Percentiles rank a stretch among this genome's conserved stretches.
Evolutionary conservation across 495 filamentous ascomycete species (phyloP).

Genomic region (Emericellopsis terricola): DNA sequence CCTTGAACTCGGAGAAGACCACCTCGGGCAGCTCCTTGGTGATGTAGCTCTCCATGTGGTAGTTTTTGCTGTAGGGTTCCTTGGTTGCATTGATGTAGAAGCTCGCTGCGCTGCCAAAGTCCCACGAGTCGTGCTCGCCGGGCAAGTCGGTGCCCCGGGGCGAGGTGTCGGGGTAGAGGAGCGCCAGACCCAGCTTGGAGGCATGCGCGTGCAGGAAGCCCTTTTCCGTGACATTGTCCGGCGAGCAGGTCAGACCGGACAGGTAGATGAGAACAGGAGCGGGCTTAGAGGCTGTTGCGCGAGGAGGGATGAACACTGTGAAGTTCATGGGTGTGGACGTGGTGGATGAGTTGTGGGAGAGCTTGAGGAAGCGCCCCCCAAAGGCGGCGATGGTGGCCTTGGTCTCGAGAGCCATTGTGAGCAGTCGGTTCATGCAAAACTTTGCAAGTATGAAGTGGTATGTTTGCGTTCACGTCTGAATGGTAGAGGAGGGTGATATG

Average conservation of each 20-base stretch:
- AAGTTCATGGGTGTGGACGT: conserved; percentile 54
- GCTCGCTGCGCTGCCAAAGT: conserved; percentile 79
- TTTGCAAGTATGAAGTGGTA: no score
- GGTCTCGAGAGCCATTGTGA: conserved; percentile 65
- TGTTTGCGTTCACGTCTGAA: no score
- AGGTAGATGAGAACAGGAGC: conserved; percentile 87
- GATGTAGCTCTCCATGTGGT: conserved; percentile 90
- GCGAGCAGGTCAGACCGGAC: conserved; percentile 86
- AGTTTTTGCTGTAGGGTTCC: conserved; percentile 51
- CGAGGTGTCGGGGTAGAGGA: conserved; percentile 89
- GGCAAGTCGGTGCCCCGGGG: conserved; percentile 64
- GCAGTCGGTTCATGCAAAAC: background rate
- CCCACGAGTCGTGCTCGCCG: conserved; percentile 69
- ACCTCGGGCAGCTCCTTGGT: conserved; percentile 60
- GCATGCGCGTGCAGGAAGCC: conserved; percentile 84
- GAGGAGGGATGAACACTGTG: conserved; percentile 50
- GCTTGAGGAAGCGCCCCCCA: conserved; percentile 88
- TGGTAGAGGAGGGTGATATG: no score
- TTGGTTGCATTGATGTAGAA: conserved; percentile 90
- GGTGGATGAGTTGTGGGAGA: conserved; percentile 60
- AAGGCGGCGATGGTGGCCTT: conserved; percentile 83
- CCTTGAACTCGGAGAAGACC: conserved; percentile 44
- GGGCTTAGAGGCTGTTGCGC: conserved; percentile 32
- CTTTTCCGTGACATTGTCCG: conserved; percentile 92
- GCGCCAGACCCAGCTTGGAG: conserved; percentile 57